Evolutionary conservation across 306 rosid species (phyloP).

Genomic region (Fagus sylvatica): DNA sequence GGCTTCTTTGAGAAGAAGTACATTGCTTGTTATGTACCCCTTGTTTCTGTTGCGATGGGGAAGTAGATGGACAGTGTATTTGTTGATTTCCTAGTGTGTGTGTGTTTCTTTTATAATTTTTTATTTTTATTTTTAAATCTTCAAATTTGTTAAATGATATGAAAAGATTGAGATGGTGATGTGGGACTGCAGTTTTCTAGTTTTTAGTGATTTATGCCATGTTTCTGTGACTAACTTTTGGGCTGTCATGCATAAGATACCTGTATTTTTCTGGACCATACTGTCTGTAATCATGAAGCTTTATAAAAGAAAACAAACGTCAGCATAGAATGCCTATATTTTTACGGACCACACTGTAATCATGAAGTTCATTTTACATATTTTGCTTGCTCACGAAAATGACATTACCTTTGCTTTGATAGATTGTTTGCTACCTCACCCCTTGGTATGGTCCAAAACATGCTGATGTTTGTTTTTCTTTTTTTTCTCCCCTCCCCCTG

Average conservation of each 20-base stretch:
- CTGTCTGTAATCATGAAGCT: background rate
- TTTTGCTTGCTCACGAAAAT: background rate
- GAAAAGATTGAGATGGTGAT: background rate
- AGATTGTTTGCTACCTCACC: no score
- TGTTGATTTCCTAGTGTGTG: background rate
- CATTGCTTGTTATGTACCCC: background rate
- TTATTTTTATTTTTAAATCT: background rate
- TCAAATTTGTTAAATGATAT: background rate
- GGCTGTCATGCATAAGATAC: no score
- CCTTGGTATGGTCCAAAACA: no score
- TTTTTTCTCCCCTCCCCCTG: no score
- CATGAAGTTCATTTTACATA: background rate
- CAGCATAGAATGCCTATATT: background rate
- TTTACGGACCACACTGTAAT: background rate
- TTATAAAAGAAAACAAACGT: no score
- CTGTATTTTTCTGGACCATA: background rate
- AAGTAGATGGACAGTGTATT: background rate
- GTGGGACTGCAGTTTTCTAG: background rate
- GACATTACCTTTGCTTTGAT: background rate
- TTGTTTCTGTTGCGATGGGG: background rate
- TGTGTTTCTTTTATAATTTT: background rate
- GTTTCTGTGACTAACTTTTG: background rate
- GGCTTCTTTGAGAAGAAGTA: no score
- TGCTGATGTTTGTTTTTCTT: no score
- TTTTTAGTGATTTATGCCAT: background rate